A percentile compares a stretch with the other conserved stretches of the same genome.
These are phyloP conservation scores for Senna tora DNA, from an alignment of 306 rosid genomes.

Conservation along the genomic window DNA sequence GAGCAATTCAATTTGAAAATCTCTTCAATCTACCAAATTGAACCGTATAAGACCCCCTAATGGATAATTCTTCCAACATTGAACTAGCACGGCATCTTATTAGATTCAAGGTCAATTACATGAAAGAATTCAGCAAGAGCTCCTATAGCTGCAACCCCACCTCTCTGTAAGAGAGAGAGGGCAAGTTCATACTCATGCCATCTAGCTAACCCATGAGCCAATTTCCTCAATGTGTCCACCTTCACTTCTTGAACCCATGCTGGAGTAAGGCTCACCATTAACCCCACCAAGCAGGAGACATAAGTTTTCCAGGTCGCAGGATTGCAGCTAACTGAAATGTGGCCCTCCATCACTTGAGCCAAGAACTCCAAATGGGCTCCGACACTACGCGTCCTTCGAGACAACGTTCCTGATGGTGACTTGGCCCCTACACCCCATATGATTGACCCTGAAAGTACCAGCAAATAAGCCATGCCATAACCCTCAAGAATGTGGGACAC, in stretches of 20 bases:
- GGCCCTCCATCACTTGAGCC: conserved; percentile 69
- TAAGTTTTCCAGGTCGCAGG: conserved; percentile 71
- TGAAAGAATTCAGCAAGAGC: conserved; percentile 63
- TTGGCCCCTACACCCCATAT: conserved; percentile 66
- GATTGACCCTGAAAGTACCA: conserved; percentile 58
- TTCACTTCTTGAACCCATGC: conserved; percentile 69
- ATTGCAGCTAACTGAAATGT: conserved; percentile 65
- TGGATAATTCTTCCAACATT: not conserved
- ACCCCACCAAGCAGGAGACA: conserved; percentile 62
- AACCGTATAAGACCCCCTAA: too few species aligned
- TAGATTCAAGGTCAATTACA: conserved; percentile 33
- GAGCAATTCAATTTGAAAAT: too few species aligned
- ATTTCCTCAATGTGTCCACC: conserved; percentile 56
- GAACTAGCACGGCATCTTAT: conserved; percentile 6
- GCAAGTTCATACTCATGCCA: conserved; percentile 78
- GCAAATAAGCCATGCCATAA: conserved; percentile 71
- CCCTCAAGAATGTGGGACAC: conserved; percentile 60
- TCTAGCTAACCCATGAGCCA: conserved; percentile 59
- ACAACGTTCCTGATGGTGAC: conserved; percentile 44
- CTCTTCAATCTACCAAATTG: too few species aligned
- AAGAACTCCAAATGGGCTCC: conserved; percentile 70
- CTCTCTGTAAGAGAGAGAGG: conserved; percentile 66
- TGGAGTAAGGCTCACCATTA: conserved; percentile 62
- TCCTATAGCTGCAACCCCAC: conserved; percentile 69
- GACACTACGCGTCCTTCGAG: conserved; percentile 52